These are phyloP conservation scores for Phlebiopsis gigantea DNA, from an alignment of 768 basidiomycete species.

Conservation along the genomic window DNA sequence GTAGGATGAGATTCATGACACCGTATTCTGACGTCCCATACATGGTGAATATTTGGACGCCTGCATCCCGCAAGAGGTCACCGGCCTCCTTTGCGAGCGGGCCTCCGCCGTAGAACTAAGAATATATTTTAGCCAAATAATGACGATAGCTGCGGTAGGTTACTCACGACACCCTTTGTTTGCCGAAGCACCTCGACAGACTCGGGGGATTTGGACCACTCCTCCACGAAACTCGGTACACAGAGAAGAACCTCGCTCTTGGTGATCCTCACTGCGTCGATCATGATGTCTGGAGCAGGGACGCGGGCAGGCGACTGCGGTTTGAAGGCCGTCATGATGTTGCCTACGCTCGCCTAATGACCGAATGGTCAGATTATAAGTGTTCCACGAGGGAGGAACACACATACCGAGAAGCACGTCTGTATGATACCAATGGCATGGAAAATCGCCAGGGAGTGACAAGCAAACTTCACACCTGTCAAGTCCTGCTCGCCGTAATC, in stretches of 20 bases:
- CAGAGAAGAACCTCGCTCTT: constrained; percentile 19
- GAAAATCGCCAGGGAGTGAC: constrained; percentile 24
- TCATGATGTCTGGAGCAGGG: constrained; percentile 20
- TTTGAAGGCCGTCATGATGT: constrained; percentile 20
- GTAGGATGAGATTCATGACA: constrained; percentile 1
- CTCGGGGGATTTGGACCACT: constrained; percentile 23
- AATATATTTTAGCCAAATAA: neutral
- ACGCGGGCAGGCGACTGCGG: constrained; percentile 19
- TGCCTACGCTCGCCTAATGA: constrained; percentile 16
- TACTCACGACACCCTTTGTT: constrained; percentile 12
- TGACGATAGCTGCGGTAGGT: neutral
- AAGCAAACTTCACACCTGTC: constrained; percentile 15
- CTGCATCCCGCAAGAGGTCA: constrained; percentile 7
- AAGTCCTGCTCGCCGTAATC: constrained; percentile 24
- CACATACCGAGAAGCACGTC: constrained; percentile 18
- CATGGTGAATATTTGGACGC: constrained; percentile 5
- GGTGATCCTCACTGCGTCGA: constrained; percentile 16
- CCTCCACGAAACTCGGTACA: constrained; percentile 25
- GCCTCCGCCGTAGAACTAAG: constrained; percentile 16
- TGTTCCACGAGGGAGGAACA: too few relatives aligned
- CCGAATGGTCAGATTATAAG: neutral
- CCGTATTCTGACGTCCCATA: constrained; percentile 13
- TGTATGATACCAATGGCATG: constrained; percentile 24
- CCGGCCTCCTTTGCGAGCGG: constrained; percentile 14
- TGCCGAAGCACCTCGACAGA: constrained; percentile 15